Conservation (phyloP, 768 basidiomycete genomes). For the Piloderma croceum region DNA sequence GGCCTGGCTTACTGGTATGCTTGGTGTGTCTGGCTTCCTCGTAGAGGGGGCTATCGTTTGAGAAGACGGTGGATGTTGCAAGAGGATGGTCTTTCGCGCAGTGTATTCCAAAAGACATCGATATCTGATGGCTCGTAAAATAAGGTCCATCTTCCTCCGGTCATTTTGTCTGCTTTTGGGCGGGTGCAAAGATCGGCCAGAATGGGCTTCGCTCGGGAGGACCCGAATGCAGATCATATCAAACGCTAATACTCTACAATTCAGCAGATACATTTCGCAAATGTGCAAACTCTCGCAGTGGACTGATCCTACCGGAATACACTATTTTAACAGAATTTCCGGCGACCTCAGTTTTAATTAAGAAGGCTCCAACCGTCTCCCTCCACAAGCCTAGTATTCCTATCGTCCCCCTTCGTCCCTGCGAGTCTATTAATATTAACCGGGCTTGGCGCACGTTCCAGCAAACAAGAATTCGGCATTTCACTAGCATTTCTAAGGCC, state of each 20-base stretch:
- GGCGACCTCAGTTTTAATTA: too few relatives aligned
- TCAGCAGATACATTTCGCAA: conserved; percentile 2
- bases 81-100: conserved; percentile 55
- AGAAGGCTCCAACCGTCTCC: too few relatives aligned
- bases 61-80: conserved; percentile 42
- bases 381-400: too few relatives aligned
- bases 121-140: neutral
- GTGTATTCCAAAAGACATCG: conserved; percentile 40
- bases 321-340: too few relatives aligned
- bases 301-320: too few relatives aligned
- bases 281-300: conserved; percentile 1
- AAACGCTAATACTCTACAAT: neutral
- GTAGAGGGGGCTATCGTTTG: conserved; percentile 42
- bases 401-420: too few relatives aligned
- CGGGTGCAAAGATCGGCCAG: conserved; percentile 1
- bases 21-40: conserved; percentile 46
- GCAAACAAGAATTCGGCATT: too few relatives aligned
- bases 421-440: too few relatives aligned
- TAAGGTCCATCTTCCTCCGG: neutral
- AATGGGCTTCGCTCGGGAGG: too few relatives aligned
- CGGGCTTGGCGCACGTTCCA: too few relatives aligned
- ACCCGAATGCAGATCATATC: conserved; percentile 1
- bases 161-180: conserved; percentile 8
- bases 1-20: conserved; percentile 56
- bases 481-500: too few relatives aligned